These are phyloP conservation scores for Pythium folliculosum DNA, from an alignment of 352 stramenopile species.

Conservation along the genomic window DNA sequence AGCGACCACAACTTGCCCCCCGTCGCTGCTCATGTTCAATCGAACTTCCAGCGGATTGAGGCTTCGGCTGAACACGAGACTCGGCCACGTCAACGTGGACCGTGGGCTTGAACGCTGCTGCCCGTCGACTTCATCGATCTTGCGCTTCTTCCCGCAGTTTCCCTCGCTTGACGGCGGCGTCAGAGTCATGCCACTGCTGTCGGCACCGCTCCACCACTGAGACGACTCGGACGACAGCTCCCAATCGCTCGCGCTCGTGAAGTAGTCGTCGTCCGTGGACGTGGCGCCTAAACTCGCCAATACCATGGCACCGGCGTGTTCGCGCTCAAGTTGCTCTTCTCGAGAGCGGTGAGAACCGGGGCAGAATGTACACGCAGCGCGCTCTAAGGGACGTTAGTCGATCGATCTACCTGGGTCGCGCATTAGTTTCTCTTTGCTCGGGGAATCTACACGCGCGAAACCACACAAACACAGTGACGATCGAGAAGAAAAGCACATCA, in stretches of 20 bases:
- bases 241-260: constrained; percentile 5
- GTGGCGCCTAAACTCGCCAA: constrained; percentile 27
- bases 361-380: neutral
- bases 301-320: constrained; percentile 23
- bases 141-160: constrained; percentile 11
- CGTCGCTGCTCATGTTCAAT: constrained; percentile 31
- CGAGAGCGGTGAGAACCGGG: constrained; percentile 1
- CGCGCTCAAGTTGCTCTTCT: constrained; percentile 17
- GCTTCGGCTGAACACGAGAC: constrained; percentile 24
- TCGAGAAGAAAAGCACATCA: neutral
- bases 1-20: constrained; percentile 17
- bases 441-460: neutral
- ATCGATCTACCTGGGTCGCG: constrained; percentile 10
- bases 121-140: constrained; percentile 2
- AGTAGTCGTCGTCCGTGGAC: constrained; percentile 3
- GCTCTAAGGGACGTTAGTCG: neutral
- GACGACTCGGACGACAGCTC: constrained; percentile 12
- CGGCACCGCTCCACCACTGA: constrained; percentile 13
- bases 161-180: neutral
- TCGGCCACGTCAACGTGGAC: constrained; percentile 21
- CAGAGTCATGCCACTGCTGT: neutral
- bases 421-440: neutral
- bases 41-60: constrained; percentile 60
- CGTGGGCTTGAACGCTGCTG: neutral
- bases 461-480: neutral